A percentile compares a stretch with the other conserved stretches of the same genome.
Evolutionary conservation across 371 early-diverging fungal genomes (phyloP).

Genomic region (Gilbertella persicaria): DNA sequence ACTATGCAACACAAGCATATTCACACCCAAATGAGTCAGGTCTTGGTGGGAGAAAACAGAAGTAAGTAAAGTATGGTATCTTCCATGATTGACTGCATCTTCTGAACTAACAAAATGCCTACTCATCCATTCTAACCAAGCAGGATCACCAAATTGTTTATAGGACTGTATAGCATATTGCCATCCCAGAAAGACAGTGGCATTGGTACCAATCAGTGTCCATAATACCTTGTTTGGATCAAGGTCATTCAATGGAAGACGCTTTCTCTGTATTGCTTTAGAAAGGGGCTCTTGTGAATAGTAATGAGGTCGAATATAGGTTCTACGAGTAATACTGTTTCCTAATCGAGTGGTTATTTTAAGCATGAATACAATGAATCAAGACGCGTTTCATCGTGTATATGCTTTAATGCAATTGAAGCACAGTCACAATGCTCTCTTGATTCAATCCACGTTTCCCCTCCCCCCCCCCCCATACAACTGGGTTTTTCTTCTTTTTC

Average conservation of each 20-base stretch:
- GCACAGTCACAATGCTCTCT: too few relatives aligned
- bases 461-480: too few relatives aligned
- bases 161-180: conserved; percentile 53
- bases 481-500: neutral
- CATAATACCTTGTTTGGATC: conserved; percentile 47
- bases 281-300: conserved; percentile 24
- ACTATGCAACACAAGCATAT: conserved; percentile 53
- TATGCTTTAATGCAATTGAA: too few relatives aligned
- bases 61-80: conserved; percentile 54
- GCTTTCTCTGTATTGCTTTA: conserved; percentile 21
- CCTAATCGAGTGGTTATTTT: too few relatives aligned
- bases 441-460: too few relatives aligned
- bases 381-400: too few relatives aligned
- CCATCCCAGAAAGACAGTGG: conserved; percentile 51
- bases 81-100: conserved; percentile 37
- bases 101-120: conserved; percentile 44
- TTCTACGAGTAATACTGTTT: too few relatives aligned
- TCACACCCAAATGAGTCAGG: conserved; percentile 52
- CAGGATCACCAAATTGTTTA: conserved; percentile 46
- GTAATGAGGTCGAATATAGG: conserved; percentile 39
- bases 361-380: too few relatives aligned
- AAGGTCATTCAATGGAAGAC: conserved; percentile 28
- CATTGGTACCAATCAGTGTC: conserved; percentile 50
- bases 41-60: conserved; percentile 52
- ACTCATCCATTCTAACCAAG: conserved; percentile 47